Base-by-base conservation (phyloP, 192 early-diverging fungal species). In the Coemansia sp. region DNA sequence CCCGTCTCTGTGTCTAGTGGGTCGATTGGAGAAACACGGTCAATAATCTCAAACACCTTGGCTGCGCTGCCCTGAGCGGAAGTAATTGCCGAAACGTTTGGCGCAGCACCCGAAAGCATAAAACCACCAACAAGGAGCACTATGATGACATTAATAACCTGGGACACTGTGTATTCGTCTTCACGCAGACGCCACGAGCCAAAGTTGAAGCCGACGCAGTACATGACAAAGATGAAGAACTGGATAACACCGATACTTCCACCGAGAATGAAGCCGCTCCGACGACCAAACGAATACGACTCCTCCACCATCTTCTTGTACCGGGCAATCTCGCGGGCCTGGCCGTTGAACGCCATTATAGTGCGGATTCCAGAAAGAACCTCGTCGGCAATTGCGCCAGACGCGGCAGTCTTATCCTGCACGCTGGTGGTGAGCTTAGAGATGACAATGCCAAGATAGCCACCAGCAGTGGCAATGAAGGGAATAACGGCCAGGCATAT, bases 381-480 rank as follows among this genome's bases (percentile, higher is more conserved):
- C 74, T 98, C 91, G 67, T 94, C 90, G 11, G 93, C 96, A 61
- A 96, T 82, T 9, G 86, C 88, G 21, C 93, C 93, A 3, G 94
- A 94, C 23, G 84, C 81, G 21, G 90, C 96, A 71, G 94, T 95
- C 23, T 90, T 83, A 64, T 86, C 85, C 67, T 88, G 86, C 8
- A 76, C 80, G 50, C 77, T 66, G n/a, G 73, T 69, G 11, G 85
- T 67, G 13, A 75, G 76, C 6, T 61, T 68, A 32, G 79, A 66
- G 7, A 89, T 60, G 23, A 77, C 69, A 61, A 84, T 85, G 43
- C 79, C 83, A 73, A 90, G 85, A 38, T 89, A 67, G 1, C 67
- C 78, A 6, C 63, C 63, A 6, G 80, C 87, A 8, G 64, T 38
- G 3, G 65, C 76, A 43, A 81, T 89, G 32, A 94, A 77, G 23